These are phyloP conservation scores for Aspergillus sergii DNA, from an alignment of 2,329 filamentous ascomycete genomes.

Conservation along the genomic window DNA sequence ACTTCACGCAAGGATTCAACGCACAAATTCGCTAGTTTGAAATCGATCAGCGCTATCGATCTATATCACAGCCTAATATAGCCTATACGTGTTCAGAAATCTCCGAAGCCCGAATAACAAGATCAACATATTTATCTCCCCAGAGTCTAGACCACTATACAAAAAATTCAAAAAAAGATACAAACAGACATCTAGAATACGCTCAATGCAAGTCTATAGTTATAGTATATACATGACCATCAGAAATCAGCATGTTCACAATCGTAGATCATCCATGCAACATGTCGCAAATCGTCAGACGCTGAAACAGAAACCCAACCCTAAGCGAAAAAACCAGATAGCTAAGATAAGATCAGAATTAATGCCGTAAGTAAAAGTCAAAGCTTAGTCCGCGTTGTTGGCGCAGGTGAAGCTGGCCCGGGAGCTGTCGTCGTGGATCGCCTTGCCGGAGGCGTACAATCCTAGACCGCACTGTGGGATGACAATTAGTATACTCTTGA, in stretches of 20 bases:
- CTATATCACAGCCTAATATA: neutral
- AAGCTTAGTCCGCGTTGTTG: slow-evolving; percentile 27
- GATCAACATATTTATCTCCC: neutral
- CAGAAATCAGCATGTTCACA: neutral
- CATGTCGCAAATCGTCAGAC: neutral
- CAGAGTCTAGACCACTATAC: neutral
- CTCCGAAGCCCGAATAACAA: neutral
- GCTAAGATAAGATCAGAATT: neutral
- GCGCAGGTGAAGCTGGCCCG: slow-evolving; percentile 43
- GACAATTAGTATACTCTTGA: neutral
- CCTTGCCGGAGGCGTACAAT: slow-evolving; percentile 40
- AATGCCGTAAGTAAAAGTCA: neutral
- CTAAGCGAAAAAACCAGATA: neutral
- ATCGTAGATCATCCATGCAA: neutral
- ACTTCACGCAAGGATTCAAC: neutral
- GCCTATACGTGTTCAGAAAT: too few relatives aligned
- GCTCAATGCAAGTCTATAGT: slow-evolving; percentile 1
- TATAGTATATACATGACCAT: neutral
- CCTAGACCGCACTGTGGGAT: slow-evolving; percentile 35
- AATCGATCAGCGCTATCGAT: neutral
- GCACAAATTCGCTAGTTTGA: neutral
- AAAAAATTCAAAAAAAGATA: neutral
- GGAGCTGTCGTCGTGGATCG: slow-evolving; percentile 37
- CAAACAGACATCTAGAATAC: neutral
- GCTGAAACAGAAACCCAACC: neutral